Conservation (phyloP, 2,329 filamentous ascomycete genomes). For the Apiospora saccharicola region DNA sequence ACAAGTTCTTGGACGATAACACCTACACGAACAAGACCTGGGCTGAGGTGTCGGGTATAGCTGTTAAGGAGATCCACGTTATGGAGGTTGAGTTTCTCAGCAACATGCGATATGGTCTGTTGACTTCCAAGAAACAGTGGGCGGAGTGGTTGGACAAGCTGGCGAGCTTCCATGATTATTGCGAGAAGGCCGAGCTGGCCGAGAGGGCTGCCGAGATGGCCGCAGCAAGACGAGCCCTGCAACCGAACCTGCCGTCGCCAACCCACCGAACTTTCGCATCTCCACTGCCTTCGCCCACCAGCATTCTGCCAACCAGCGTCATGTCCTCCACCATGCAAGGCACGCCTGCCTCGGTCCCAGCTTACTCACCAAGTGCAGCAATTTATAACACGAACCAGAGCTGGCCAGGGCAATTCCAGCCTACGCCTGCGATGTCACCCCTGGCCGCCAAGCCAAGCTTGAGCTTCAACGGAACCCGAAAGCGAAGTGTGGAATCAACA, state of each 20-base stretch:
- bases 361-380: conserved; percentile 51
- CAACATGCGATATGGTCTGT: conserved; percentile 95
- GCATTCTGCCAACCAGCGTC: conserved; percentile 36
- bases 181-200: conserved; percentile 68
- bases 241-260: conserved; percentile 45
- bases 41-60: conserved; percentile 96
- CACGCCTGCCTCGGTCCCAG: conserved; percentile 46
- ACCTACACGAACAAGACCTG: conserved; percentile 99
- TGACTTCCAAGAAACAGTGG: conserved; percentile 89
- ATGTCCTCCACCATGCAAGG: conserved; percentile 39
- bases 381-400: conserved; percentile 42
- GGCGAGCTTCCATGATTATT: conserved; percentile 83
- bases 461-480: conserved; percentile 51
- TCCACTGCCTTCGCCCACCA: conserved; percentile 59
- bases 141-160: conserved; percentile 84
- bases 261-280: conserved; percentile 50
- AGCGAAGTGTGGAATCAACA: conserved; percentile 58
- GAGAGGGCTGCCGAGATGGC: conserved; percentile 38
- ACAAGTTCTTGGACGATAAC: conserved; percentile 98
- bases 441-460: conserved; percentile 55
- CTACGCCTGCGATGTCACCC: conserved; percentile 54
- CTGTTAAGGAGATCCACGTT: conserved; percentile 93
- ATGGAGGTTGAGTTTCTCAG: conserved; percentile 99
- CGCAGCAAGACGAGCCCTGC: conserved; percentile 31
- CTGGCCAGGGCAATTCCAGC: conserved; percentile 49